Evolutionary conservation across 75 land plant genomes (phyloP).

Genomic region (Selaginella tamariscina): DNA sequence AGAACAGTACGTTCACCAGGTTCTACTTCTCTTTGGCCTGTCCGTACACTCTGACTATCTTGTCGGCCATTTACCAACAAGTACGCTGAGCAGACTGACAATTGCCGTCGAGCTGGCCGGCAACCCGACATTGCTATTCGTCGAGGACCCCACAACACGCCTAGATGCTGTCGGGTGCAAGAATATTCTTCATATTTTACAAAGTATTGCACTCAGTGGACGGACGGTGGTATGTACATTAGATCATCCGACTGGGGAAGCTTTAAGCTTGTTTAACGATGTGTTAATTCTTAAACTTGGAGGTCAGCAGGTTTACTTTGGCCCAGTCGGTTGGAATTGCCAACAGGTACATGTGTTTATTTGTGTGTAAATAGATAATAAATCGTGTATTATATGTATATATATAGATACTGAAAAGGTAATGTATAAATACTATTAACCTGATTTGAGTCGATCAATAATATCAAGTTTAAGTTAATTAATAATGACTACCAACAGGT

Average conservation of each 20-base stretch:
- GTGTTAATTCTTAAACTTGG: slow-evolving; percentile 22
- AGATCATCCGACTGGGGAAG: background rate
- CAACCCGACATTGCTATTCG: slow-evolving; percentile 26
- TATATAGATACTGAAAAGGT: no score
- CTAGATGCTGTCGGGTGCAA: slow-evolving; percentile 14
- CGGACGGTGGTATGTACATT: slow-evolving; percentile 10
- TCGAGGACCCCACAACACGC: slow-evolving; percentile 27
- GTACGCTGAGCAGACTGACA: background rate
- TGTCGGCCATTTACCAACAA: slow-evolving; percentile 21
- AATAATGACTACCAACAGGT: slow-evolving; percentile 24
- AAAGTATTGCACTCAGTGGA: background rate
- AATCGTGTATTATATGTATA: no score
- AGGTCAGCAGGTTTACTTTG: slow-evolving; percentile 27
- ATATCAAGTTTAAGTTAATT: no score
- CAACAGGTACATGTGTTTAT: no score
- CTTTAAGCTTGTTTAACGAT: background rate
- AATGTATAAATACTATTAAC: no score
- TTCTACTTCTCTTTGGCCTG: slow-evolving; percentile 25
- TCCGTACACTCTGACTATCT: slow-evolving; percentile 17
- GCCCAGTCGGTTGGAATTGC: slow-evolving; percentile 26
- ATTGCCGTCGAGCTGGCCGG: slow-evolving; percentile 27
- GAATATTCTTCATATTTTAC: background rate
- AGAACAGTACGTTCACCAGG: slow-evolving; percentile 20
- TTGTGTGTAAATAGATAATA: no score
- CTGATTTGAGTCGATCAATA: no score